Base-by-base conservation (phyloP, 177 flowering plant species). In the Vitis hybrid region DNA sequence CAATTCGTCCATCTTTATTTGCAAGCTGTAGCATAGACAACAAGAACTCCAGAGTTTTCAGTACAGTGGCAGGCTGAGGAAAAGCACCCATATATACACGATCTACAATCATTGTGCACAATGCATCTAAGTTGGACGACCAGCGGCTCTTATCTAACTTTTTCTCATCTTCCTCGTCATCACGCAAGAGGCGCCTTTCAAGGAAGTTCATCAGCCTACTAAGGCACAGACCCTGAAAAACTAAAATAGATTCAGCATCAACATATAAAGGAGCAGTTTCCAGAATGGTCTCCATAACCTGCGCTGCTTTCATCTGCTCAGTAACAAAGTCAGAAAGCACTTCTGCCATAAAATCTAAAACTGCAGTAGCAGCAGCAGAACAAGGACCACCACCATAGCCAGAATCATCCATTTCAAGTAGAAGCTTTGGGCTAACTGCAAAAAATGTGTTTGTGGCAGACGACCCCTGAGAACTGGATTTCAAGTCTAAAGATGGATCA, bases 331-430 rank as follows among this genome's bases (percentile, higher is more conserved):
- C 96, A 66, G 99, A 87, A 77, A 94, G 91, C 75, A 94, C 97
- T 86, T 94, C 98, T 40, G 93, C 93, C 76, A 91, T 74, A 70
- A 94, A 96, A 85, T 96, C 99, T 66, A 94, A 72, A 74, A 96
- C 87, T 56, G 98, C 97, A 75, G 93, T 88, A 56, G 99, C 98
- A 66, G 89, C 98, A 24, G 97, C 95, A 78, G 92, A 87, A 78
- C 98, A 96, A 60, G 98, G 96, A 24, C 99, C 98, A 67, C 99
- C 98, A 8, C 99, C 98, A 80, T 88, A 91, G 30, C 99, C 93
- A 76, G 83, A 83, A 78, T 96, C 94, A 81, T 96, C 93, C 56
- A 88, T 81, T 73, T 92, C 97, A 64, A 92, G 87, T 62, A 96
- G 87, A 18, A 92, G 76, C 59, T 82, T 79, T 16, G 96, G 79